Conservation (phyloP, 768 basidiomycete genomes). For the Amyloporia xantha region DNA sequence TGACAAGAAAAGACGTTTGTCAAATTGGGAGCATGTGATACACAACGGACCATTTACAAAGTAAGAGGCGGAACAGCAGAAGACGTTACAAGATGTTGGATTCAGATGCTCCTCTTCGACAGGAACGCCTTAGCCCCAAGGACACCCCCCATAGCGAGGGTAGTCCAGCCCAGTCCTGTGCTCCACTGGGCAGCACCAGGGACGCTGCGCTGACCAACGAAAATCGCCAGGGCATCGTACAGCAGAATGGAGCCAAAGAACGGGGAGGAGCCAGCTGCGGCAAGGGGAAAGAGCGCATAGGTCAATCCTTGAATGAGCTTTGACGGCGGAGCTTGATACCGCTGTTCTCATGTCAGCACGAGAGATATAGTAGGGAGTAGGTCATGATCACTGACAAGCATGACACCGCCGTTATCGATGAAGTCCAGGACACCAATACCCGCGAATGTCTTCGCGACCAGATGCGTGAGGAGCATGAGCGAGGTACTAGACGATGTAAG, state of each 20-base stretch:
- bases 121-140: conserved; percentile 15
- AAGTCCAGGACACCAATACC: conserved; percentile 31
- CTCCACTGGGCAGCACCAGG: conserved; percentile 16
- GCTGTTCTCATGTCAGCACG: conserved; percentile 1
- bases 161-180: conserved; percentile 19
- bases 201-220: conserved; percentile 16
- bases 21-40: no score
- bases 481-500: conserved; percentile 23
- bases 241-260: conserved; percentile 19
- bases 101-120: background rate
- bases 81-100: no score
- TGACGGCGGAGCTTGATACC: conserved; percentile 15
- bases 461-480: conserved; percentile 28
- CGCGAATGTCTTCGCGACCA: conserved; percentile 36
- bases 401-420: conserved; percentile 25
- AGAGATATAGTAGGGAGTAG: background rate
- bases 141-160: conserved; percentile 13
- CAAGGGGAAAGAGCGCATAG: conserved; percentile 15
- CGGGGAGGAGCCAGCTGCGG: conserved; percentile 14
- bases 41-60: no score
- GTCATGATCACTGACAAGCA: conserved; percentile 11
- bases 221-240: conserved; percentile 18
- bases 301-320: conserved; percentile 12
- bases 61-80: no score
- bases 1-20: no score